These are phyloP conservation scores for Pseudozyma sp. DNA, from an alignment of 1,284 basidiomycete species.

Conservation along the genomic window DNA sequence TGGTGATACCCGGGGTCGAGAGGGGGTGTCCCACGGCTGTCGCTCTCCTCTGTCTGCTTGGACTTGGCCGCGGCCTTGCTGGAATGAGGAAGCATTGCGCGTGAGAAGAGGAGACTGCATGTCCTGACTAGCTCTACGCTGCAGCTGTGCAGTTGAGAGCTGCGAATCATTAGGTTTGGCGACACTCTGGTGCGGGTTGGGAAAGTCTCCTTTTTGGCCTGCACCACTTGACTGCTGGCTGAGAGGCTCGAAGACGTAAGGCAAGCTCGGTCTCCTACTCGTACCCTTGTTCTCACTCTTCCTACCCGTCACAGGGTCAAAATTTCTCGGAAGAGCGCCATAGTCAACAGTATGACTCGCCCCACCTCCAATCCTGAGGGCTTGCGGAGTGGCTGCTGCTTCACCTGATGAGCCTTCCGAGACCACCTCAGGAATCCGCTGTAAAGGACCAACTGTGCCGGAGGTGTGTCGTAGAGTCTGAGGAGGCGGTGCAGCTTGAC, in stretches of 20 bases:
- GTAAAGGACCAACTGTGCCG: slow-evolving; percentile 17
- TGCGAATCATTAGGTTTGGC: slow-evolving; percentile 21
- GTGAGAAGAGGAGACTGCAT: slow-evolving; percentile 20
- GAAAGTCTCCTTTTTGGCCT: slow-evolving; percentile 13
- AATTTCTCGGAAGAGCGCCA: slow-evolving; percentile 36
- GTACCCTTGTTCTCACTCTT: slow-evolving; percentile 9
- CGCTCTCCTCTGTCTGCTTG: background rate
- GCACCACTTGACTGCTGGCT: slow-evolving; percentile 3
- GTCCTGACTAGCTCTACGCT: slow-evolving; percentile 33
- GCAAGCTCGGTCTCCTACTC: slow-evolving; percentile 28
- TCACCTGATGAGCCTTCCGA: slow-evolving; percentile 28
- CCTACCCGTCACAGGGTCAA: slow-evolving; percentile 41
- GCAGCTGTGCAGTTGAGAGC: slow-evolving; percentile 36
- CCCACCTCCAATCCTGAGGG: slow-evolving; percentile 11
- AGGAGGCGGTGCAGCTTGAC: slow-evolving; percentile 7
- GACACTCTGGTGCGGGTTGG: slow-evolving; percentile 19
- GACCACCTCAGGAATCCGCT: slow-evolving; percentile 26
- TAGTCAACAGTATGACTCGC: slow-evolving; percentile 25
- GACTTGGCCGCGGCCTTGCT: background rate
- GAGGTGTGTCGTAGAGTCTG: slow-evolving; percentile 9
- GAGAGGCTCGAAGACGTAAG: slow-evolving; percentile 31
- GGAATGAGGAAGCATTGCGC: slow-evolving; percentile 4
- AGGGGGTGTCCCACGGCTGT: background rate
- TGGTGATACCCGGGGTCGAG: background rate
- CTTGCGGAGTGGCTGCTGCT: slow-evolving; percentile 12